Evolutionary conservation across 1,284 basidiomycete species (phyloP), one percentile per base, ranked within the genome.

Genomic region (Wallemia mellicola): DNA sequence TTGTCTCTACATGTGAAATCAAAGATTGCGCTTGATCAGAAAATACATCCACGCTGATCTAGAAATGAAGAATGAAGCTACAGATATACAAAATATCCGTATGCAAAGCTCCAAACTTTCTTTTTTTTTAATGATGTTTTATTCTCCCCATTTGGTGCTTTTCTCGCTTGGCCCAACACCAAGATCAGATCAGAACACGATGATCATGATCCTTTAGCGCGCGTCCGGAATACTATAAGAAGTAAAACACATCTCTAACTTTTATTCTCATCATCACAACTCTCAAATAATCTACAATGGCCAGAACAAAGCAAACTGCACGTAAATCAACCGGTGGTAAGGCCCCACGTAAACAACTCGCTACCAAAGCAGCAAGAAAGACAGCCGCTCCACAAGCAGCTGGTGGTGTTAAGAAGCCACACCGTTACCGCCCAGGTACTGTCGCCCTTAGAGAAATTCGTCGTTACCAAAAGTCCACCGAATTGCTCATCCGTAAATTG

Each of bases 291-390:
- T 48, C 60, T 71, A 67, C 59, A 66, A 70, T 70, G 67, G 68
- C 68, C 60, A 68, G 68, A 58, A 68, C 68, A 58, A 69, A 70
- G 75, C 83, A 86, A 75, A 86, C 83, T 65, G 82, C 80, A 63
- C 80, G 80, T 73, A 83, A 84, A 73, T 83, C 85, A 59, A 87
- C 86, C 65, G 82, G 82, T 71, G 71, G 79, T 70, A 83, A 84
- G 74, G 84, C 83, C 1, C 86, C 86, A 60, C 82, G 85, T 73
- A 88, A 88, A 73, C 85, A 87, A 72, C 79, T 88, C 64, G 85
- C 85, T 68, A 82, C 85, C 68, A 88, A 87, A 74, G 77, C 77
- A 60, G 78, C 81, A 58, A 70, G 73, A 62, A 73, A 73, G 74
- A 77, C 55, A 27, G 55, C 55, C 11, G 38, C 38, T 5, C 61